These are phyloP conservation scores for Colletotrichum karsti DNA, from an alignment of 2,329 filamentous ascomycete genomes.

Conservation along the genomic window DNA sequence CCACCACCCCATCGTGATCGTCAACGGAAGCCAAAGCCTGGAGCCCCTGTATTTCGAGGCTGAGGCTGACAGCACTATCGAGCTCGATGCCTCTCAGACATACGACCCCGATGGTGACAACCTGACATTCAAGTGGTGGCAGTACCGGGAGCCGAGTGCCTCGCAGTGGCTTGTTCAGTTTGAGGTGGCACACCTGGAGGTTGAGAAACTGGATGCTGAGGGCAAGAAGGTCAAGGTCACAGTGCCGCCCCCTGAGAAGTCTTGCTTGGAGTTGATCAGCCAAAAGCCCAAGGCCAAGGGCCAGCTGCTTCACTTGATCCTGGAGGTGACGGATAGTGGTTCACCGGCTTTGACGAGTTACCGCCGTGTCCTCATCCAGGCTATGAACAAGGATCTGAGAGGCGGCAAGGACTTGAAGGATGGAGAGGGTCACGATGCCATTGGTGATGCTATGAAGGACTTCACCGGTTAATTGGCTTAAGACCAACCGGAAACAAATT, in stretches of 20 bases:
- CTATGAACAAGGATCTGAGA: constrained; percentile 36
- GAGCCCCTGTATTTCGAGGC: constrained; percentile 48
- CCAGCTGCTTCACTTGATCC: constrained; percentile 55
- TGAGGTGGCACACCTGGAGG: constrained; percentile 47
- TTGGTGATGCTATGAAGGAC: constrained; percentile 20
- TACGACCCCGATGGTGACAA: constrained; percentile 54
- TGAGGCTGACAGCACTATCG: constrained; percentile 46
- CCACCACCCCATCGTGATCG: constrained; percentile 54
- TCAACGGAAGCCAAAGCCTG: constrained; percentile 49
- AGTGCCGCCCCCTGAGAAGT: constrained; percentile 42
- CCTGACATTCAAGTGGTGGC: constrained; percentile 58
- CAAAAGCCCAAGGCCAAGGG: constrained; percentile 35
- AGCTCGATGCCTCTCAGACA: constrained; percentile 52
- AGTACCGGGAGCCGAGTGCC: constrained; percentile 49
- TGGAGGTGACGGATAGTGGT: constrained; percentile 57
- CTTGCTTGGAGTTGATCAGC: constrained; percentile 33
- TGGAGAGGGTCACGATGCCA: not conserved
- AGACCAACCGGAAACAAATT: not conserved
- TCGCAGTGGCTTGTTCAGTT: constrained; percentile 50
- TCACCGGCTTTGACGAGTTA: constrained; percentile 54
- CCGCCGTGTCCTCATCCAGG: constrained; percentile 50
- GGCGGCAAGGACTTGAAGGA: not conserved
- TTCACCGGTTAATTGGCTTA: not conserved
- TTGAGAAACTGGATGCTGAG: constrained; percentile 34
- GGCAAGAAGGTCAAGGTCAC: constrained; percentile 22